Evolutionary conservation across 75 land plant genomes (phyloP), one percentile per base, ranked within the genome.

Genomic region (Pinus albicaulis): DNA sequence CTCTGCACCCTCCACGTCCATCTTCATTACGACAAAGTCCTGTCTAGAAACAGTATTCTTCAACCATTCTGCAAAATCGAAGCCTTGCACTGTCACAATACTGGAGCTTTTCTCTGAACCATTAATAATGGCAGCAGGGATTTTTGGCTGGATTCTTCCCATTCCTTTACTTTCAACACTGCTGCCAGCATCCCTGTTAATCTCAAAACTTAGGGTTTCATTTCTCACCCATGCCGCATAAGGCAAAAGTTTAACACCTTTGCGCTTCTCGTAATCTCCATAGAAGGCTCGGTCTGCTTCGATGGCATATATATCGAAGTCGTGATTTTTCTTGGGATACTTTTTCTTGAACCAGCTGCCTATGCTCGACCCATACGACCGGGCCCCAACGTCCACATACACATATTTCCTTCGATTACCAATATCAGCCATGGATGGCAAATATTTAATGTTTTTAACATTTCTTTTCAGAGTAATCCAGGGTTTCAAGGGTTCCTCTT

Each of bases 11-110:
- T 79, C 82, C 24, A 94, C 95, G 73, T 95, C 93, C 66, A 92
- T 90, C 73, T 92, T 92, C 96, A 95, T 83, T 59, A 95, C 93
- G 76, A 95, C 91, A 73, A 80, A 88, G 58, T 95, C 98, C 31
- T 80, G 87, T 38, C 79, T 75, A 60, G 66, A 71, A 71, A 89
- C 82, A 59, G 87, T 87, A 61, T 61, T 63, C 71, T 10, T 72
- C 70, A 95, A 34, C 98, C 96, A 95, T 8, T 86, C 89, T 53
- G 91, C 84, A 48, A 95, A 59, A 65, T 82, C 91, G 34, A 92
- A 80, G 56, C 74, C 78, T 11, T 62, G 56, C 19, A 31, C 16
- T 48, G 44, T 74, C 20, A 76, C 74, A 56, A 89, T 85, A 2
- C 79, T 71, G 3, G 58, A 61, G 7, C 55, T 70, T 17, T 5